Conservation (phyloP, 2,329 filamentous ascomycete genomes). For the Talaromyces funiculosus region DNA sequence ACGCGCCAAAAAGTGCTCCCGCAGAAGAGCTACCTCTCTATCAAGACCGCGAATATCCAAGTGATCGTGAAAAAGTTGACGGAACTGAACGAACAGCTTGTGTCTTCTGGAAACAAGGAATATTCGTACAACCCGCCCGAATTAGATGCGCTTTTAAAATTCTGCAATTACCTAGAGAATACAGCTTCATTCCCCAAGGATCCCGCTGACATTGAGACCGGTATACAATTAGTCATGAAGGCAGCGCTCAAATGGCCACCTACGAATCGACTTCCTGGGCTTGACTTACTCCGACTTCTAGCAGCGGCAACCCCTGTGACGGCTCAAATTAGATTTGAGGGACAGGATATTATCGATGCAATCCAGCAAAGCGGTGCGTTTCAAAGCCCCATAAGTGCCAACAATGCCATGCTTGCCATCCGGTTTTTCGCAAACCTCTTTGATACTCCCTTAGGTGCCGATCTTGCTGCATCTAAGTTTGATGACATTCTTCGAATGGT, state of each 20-base stretch:
- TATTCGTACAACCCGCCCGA: slow-evolving; percentile 68
- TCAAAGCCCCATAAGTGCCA: slow-evolving; percentile 59
- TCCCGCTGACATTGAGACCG: slow-evolving; percentile 46
- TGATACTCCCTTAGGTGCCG: slow-evolving; percentile 64
- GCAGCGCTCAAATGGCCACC: slow-evolving; percentile 75
- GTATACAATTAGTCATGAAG: slow-evolving; percentile 62
- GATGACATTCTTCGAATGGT: slow-evolving; percentile 59
- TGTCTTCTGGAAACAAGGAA: slow-evolving; percentile 66
- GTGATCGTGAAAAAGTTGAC: slow-evolving; percentile 71
- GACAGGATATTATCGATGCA: slow-evolving; percentile 54
- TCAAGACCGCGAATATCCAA: slow-evolving; percentile 64
- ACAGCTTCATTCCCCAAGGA: slow-evolving; percentile 30
- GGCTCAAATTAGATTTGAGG: slow-evolving; percentile 54
- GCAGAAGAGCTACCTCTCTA: slow-evolving; percentile 71
- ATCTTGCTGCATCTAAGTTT: slow-evolving; percentile 54
- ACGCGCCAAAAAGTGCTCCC: slow-evolving; percentile 60
- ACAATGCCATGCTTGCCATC: slow-evolving; percentile 81
- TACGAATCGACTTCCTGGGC: slow-evolving; percentile 69
- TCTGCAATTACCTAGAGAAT: slow-evolving; percentile 60
- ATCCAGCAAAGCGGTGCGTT: slow-evolving; percentile 57
- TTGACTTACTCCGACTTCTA: slow-evolving; percentile 83
- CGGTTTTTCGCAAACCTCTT: slow-evolving; percentile 82
- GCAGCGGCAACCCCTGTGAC: slow-evolving; percentile 61
- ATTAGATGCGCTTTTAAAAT: slow-evolving; percentile 54
- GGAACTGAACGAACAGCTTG: slow-evolving; percentile 63